Base-by-base conservation (phyloP, 495 filamentous ascomycete genomes). In the Lophiostoma macrostomum region DNA sequence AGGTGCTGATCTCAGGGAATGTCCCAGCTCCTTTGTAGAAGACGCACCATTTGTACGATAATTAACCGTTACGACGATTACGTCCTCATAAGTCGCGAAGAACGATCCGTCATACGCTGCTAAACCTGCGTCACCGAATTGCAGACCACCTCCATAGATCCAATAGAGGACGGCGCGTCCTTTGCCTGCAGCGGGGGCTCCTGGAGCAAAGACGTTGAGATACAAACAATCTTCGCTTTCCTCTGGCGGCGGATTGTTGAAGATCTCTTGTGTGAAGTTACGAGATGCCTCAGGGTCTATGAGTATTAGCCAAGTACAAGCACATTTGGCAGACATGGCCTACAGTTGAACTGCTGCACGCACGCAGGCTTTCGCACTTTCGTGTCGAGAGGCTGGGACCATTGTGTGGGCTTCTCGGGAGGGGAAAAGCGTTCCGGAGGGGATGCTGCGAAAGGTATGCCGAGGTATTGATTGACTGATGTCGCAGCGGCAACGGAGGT, bases 221-320 rank as follows among this genome's bases (percentile, higher is more conserved):
- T 69, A 72, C 14, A 69, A 44, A 53, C 69, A 72, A 45, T 72
- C 69, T 47, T 71, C 69, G 43, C 67, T 72, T 50, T 73, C 70
- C n/a, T 59, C 58, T 0, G 55, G 50, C 6, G 57, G 24, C 2
- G 66, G 61, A 19, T 44, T 61, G 39, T 67, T 67, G 64, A 67
- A 73, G 5, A 70, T 55, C 6, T 46, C 23, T 32, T 64, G 53
- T 3, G 61, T 62, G 27, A 70, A 68, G 12, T 64, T 29, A 5
- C 64, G 58, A n/a, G 50, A 22, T 20, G 59, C 29, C 12, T 29
- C 5, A 22, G 63, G 56, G 51, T 58, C 51, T 53, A 6, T 18
- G 19, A 58, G n/a, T n/a, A n/a, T n/a, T n/a, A n/a, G n/a, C n/a
- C n/a, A n/a, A n/a, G n/a, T n/a, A n/a, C n/a, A n/a, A n/a, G n/a